Percentiles rank a stretch among this genome's conserved stretches.
Evolutionary conservation across 768 basidiomycete genomes (phyloP).

Genomic region (Hebeloma cylindrosporum): DNA sequence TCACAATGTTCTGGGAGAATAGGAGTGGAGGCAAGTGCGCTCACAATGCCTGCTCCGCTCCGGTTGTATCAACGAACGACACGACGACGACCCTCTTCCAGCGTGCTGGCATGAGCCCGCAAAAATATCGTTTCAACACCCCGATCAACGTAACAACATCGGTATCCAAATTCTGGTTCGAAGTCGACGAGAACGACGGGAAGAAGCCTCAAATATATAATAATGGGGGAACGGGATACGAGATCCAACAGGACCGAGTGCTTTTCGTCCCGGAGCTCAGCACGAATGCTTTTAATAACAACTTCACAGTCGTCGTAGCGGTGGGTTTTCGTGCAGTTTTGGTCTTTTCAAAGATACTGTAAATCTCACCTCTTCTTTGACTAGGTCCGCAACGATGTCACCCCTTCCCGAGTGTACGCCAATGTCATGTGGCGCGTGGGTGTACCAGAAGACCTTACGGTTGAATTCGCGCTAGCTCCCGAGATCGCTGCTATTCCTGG

Average conservation of each 20-base stretch:
- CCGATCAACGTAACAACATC: too few species aligned
- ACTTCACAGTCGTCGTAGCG: neutral
- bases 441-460: too few species aligned
- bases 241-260: neutral
- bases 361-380: too few species aligned
- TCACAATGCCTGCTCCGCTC: constrained; percentile 1
- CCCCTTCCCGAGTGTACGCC: constrained; percentile 1
- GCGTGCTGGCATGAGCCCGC: too few species aligned
- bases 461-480: too few species aligned
- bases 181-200: neutral
- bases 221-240: neutral
- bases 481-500: neutral
- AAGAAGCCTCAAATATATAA: neutral
- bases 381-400: neutral
- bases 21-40: neutral
- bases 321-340: too few species aligned
- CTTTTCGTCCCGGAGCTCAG: too few species aligned
- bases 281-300: too few species aligned
- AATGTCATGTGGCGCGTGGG: neutral
- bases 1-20: constrained; percentile 8
- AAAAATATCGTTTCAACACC: too few species aligned
- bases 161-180: neutral
- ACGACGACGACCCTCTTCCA: too few species aligned
- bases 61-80: too few species aligned
- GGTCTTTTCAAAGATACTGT: too few species aligned